phyloP scores from a whole-genome alignment of 2,329 filamentous ascomycete genomes.

The Penicillium decumbens region DNA sequence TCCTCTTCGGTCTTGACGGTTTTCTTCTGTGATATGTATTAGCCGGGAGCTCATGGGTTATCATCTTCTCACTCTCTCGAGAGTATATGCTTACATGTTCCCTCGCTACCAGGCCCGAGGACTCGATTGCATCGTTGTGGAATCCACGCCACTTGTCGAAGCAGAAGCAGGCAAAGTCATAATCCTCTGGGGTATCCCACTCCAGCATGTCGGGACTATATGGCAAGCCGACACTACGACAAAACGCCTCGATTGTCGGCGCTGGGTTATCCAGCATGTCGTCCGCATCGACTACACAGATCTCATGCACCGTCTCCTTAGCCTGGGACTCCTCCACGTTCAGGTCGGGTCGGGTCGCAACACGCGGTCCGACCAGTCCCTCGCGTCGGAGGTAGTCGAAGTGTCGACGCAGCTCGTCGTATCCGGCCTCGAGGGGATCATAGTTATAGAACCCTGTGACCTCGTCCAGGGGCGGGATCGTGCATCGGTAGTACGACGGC shows the following conservation, averaged over 20 bases:
- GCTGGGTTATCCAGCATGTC: conserved; percentile 84
- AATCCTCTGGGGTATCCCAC: conserved; percentile 74
- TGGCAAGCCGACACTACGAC: conserved; percentile 71
- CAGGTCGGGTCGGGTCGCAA: conserved; percentile 44
- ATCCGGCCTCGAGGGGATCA: conserved; percentile 83
- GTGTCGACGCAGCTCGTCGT: conserved; percentile 76
- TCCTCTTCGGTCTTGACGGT: conserved; percentile 49
- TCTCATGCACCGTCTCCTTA: conserved; percentile 47
- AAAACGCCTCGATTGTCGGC: conserved; percentile 71
- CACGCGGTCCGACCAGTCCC: conserved; percentile 64
- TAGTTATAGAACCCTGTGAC: conserved; percentile 83
- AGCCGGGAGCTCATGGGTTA: background rate
- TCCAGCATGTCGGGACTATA: conserved; percentile 73
- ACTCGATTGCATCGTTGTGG: conserved; percentile 89
- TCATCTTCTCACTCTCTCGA: background rate
- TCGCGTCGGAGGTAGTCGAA: conserved; percentile 76
- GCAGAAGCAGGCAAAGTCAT: conserved; percentile 61
- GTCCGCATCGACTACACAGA: conserved; percentile 89
- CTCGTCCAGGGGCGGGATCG: conserved; percentile 75
- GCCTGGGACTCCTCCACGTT: conserved; percentile 28
- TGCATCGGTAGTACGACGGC: conserved; percentile 92
- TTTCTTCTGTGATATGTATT: conserved; percentile 12
- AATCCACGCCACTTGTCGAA: conserved; percentile 98
- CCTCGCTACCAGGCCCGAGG: conserved; percentile 65
- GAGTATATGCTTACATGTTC: conserved; percentile 36